Conservation (phyloP, 176 grass and related monocot species). For the Elymus sibiricus region DNA sequence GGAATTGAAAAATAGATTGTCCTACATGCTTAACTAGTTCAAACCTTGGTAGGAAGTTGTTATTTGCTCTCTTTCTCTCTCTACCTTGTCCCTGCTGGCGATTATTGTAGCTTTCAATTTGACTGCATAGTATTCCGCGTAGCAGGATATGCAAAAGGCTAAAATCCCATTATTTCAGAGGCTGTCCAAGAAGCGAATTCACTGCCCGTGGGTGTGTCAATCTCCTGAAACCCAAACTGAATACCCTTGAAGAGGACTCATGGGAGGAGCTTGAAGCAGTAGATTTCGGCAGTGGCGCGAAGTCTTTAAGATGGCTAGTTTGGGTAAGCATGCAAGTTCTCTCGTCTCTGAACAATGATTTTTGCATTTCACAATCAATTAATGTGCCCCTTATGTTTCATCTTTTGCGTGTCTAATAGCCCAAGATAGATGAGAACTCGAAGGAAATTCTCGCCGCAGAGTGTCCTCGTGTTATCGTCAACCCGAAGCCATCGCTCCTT, state of each 20-base stretch:
- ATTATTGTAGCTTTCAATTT: conserved; percentile 2
- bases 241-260: conserved; percentile 79
- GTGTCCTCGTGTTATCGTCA: conserved; percentile 72
- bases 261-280: conserved; percentile 89
- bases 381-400: neutral
- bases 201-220: conserved; percentile 66
- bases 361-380: neutral
- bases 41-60: neutral
- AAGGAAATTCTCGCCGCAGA: conserved; percentile 56
- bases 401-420: conserved; percentile 33
- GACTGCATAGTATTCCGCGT: conserved; percentile 23
- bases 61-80: neutral
- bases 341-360: neutral
- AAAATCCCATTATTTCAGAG: conserved; percentile 66
- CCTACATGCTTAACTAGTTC: neutral
- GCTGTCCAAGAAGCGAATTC: conserved; percentile 72
- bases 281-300: conserved; percentile 63
- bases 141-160: conserved; percentile 37
- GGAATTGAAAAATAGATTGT: neutral
- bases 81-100: neutral
- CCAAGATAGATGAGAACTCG: conserved; percentile 84
- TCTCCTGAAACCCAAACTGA: conserved; percentile 88
- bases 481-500: conserved; percentile 55
- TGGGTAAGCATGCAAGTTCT: conserved; percentile 54
- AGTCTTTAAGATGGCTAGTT: conserved; percentile 78